These are phyloP conservation scores for Sphaerulina musiva DNA, from an alignment of 2,329 filamentous ascomycete species.

Conservation along the genomic window DNA sequence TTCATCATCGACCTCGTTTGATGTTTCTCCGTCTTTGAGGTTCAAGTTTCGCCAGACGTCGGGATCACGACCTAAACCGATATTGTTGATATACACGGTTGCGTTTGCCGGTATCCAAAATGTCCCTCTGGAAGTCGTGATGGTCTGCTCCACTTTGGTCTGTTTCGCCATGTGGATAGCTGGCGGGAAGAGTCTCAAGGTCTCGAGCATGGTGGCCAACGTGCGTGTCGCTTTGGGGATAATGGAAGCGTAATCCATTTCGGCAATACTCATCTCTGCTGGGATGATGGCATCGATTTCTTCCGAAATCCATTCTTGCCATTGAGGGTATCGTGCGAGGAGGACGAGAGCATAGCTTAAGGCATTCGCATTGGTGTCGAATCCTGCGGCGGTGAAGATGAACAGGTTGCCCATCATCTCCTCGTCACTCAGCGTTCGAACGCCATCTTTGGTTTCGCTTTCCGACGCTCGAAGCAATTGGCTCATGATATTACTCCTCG, in stretches of 20 bases:
- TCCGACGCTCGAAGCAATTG: conserved; percentile 25
- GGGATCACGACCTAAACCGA: conserved; percentile 28
- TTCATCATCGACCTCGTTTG: conserved; percentile 28
- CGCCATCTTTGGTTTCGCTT: conserved; percentile 13
- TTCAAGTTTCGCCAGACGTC: conserved; percentile 25
- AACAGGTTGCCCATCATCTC: conserved; percentile 44
- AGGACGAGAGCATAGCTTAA: conserved; percentile 46
- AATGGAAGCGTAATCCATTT: conserved; percentile 38
- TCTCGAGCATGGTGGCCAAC: conserved; percentile 48
- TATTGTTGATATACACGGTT: conserved; percentile 35
- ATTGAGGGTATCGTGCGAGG: conserved; percentile 42
- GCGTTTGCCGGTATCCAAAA: conserved; percentile 33
- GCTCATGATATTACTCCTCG: conserved; percentile 28
- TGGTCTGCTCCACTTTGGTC: conserved; percentile 28
- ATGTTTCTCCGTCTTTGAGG: background rate
- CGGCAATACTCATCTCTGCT: conserved; percentile 18
- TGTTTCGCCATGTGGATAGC: conserved; percentile 35
- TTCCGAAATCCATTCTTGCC: conserved; percentile 48
- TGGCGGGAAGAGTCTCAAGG: conserved; percentile 40
- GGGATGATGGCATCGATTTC: conserved; percentile 41
- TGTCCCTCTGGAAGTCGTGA: conserved; percentile 26
- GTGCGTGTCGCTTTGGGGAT: conserved; percentile 43
- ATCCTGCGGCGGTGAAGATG: conserved; percentile 44
- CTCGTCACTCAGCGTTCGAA: conserved; percentile 31
- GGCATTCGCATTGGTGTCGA: conserved; percentile 47